Percentiles rank a stretch among this genome's conserved stretches.
Conservation (phyloP, 2,329 filamentous ascomycete genomes). For the Penicillium sp. region DNA sequence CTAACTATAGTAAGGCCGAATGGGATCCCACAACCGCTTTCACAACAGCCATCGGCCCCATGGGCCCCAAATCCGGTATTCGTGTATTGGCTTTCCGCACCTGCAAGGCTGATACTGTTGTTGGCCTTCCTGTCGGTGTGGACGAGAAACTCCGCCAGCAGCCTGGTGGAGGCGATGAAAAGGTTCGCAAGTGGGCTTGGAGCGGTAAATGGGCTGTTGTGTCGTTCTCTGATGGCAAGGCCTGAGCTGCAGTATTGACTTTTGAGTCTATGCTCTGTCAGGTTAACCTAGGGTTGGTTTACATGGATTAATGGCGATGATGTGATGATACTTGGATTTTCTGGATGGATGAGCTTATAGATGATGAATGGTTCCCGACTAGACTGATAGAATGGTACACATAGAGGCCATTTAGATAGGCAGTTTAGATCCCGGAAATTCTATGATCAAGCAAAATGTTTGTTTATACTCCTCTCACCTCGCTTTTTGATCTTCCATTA, state of each 20-base stretch:
- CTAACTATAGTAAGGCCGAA: conserved; percentile 52
- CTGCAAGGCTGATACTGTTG: conserved; percentile 95
- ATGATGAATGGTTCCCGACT: background rate
- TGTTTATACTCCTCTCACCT: background rate
- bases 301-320: background rate
- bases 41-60: conserved; percentile 75
- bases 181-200: conserved; percentile 85
- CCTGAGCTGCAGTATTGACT: conserved; percentile 12
- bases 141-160: conserved; percentile 75
- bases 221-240: conserved; percentile 73
- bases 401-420: background rate
- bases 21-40: conserved; percentile 93
- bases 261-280: background rate
- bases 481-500: too few relatives aligned
- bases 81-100: conserved; percentile 86
- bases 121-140: conserved; percentile 76
- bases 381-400: background rate
- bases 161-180: conserved; percentile 70
- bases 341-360: background rate
- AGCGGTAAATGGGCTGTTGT: conserved; percentile 96
- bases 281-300: background rate
- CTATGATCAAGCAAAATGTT: background rate
- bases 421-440: background rate
- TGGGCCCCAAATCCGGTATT: conserved; percentile 78
- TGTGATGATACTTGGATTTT: background rate